phyloP scores from a whole-genome alignment of 108 stramenopile species.

The Ochromonas danica region DNA sequence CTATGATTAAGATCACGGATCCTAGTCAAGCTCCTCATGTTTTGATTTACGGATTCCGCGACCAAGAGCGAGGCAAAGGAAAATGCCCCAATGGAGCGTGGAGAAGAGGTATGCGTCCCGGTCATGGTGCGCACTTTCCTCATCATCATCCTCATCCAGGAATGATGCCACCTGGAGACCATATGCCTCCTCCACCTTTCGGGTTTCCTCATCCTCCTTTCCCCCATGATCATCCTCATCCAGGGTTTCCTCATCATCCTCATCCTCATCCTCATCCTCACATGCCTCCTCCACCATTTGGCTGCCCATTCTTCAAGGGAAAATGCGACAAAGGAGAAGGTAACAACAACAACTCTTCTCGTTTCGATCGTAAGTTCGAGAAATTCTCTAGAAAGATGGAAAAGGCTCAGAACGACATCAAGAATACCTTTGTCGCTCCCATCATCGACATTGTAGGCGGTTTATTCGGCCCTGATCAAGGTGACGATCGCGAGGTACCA shows the following conservation, averaged over 20 bases:
- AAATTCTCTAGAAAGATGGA: background rate
- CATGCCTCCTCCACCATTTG: background rate
- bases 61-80: background rate
- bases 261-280: background rate
- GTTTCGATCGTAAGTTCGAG: background rate
- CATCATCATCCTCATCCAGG: background rate
- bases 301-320: background rate
- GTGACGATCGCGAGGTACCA: no score
- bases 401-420: background rate
- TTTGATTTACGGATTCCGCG: background rate
- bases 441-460: no score
- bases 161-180: background rate
- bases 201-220: background rate
- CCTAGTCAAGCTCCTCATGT: background rate
- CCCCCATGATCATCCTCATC: background rate
- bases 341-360: background rate
- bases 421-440: background rate
- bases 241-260: background rate
- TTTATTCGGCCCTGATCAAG: no score
- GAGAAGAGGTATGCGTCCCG: background rate
- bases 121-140: background rate
- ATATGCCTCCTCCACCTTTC: background rate
- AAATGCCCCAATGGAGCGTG: background rate
- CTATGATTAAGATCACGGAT: conserved; percentile 26
- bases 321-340: background rate